Evolutionary conservation across 2,329 filamentous ascomycete species (phyloP).

Genomic region (Lachnellula cervina): DNA sequence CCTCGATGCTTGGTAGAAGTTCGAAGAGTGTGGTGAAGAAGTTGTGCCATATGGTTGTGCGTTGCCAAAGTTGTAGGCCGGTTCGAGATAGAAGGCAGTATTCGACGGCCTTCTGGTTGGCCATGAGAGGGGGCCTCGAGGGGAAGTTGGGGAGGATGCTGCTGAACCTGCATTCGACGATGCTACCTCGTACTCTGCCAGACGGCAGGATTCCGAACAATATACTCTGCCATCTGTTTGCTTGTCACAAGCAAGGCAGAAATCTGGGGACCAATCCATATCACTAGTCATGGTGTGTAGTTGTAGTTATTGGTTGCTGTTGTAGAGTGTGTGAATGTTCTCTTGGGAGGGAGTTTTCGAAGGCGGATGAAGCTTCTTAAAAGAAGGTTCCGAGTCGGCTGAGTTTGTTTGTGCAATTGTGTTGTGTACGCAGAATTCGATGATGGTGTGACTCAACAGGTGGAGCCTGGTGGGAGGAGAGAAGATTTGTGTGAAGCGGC

Average conservation of each 20-base stretch:
- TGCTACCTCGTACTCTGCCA: constrained; percentile 79
- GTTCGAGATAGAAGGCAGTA: constrained; percentile 61
- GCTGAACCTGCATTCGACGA: constrained; percentile 51
- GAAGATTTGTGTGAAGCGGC: constrained; percentile 18
- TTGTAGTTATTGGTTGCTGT: constrained; percentile 4
- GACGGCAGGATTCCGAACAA: constrained; percentile 86
- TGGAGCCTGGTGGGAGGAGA: constrained; percentile 23
- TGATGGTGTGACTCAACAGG: constrained; percentile 30
- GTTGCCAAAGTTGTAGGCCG: constrained; percentile 69
- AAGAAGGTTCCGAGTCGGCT: constrained; percentile 8
- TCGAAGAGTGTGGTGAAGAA: constrained; percentile 34
- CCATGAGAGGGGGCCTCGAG: constrained; percentile 46
- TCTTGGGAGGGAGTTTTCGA: constrained; percentile 6
- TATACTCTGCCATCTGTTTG: constrained; percentile 78
- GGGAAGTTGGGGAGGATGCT: constrained; percentile 49
- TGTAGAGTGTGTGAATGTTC: constrained; percentile 1
- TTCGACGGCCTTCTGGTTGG: constrained; percentile 44
- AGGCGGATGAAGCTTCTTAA: constrained; percentile 8
- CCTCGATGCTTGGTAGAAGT: constrained; percentile 45
- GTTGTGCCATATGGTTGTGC: constrained; percentile 53
- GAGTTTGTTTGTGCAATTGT: constrained; percentile 13
- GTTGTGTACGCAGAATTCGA: constrained; percentile 20
- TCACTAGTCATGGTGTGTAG: constrained; percentile 29
- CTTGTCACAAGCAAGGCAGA: constrained; percentile 90
- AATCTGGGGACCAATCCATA: constrained; percentile 74